Evolutionary conservation across 345 rosid species (phyloP).

Genomic region (Eucalyptus tenuipes): DNA sequence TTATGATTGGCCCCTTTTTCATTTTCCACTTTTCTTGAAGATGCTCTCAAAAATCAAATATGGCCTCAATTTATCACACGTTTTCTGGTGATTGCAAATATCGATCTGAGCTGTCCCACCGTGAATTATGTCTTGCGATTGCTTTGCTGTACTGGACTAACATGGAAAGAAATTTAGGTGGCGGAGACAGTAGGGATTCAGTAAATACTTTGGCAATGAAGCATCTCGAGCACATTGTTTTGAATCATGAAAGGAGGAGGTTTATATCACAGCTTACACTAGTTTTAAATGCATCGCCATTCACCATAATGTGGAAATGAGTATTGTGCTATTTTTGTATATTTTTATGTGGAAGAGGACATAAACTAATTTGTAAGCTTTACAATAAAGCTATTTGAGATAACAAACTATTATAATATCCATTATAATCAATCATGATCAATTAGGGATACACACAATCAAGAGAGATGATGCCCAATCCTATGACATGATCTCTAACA

Average conservation of each 20-base stretch:
- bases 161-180: background rate
- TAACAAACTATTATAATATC: background rate
- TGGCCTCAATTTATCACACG: background rate
- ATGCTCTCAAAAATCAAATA: background rate
- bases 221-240: background rate
- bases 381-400: background rate
- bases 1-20: background rate
- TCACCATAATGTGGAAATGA: background rate
- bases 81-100: background rate
- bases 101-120: background rate
- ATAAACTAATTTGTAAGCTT: background rate
- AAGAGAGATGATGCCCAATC: background rate
- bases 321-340: background rate
- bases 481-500: background rate
- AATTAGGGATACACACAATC: background rate
- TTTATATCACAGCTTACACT: background rate
- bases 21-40: background rate
- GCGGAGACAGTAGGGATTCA: background rate
- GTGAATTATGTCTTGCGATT: background rate
- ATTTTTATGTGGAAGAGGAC: background rate
- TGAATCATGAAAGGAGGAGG: background rate
- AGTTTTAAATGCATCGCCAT: background rate
- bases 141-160: background rate
- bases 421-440: background rate
- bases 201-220: background rate